Evolutionary conservation across 2,329 filamentous ascomycete genomes (phyloP), one percentile per base, ranked within the genome.

Genomic region (Nemania abortiva): DNA sequence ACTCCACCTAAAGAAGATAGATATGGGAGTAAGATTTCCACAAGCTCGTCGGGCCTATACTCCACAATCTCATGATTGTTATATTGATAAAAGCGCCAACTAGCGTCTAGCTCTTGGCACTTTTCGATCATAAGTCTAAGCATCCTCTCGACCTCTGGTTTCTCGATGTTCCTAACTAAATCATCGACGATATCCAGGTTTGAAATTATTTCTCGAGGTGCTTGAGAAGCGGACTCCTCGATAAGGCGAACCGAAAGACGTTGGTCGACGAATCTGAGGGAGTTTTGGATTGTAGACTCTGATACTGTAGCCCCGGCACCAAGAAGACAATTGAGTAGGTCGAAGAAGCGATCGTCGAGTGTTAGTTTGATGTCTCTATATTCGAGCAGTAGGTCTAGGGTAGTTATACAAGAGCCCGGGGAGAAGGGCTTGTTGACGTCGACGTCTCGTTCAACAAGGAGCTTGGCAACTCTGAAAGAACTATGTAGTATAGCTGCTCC

Each of bases 381-480:
- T 34, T 34, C 31, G 9, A 34, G 4, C 4, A 34, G 31, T 34
- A 5, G 4, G 4, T 9, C 9, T 34, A 34, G 31, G 5, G n/a
- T n/a, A n/a, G 31, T 9, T 34, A 9, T 34, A 34, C 31, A 9
- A 34, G 5, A 9, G 20, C 20, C 1, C 1, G 9, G 2, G 5
- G 45, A 18, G n/a, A 63, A 49, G 1, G 37, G 27, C 11, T 56
- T 56, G 20, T 56, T 63, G 18, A 63, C 52, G 15, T 63, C 61
- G 27, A 50, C 42, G 0, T n/a, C 11, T 1, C 3, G 52, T 9
- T 3, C 1, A n/a, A 56, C 4, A 15, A 63, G 61, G 29, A 56
- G n/a, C 2, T 27, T 7, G 6, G 15, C 11, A 39, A 37, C 52
- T 9, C 20, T 18, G 7, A 22, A 63, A 1, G 61, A 47, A 6